Percentiles rank a stretch among this genome's conserved stretches.
Conservation (phyloP, 345 rosid species). For the Leavenworthia alabamica region DNA sequence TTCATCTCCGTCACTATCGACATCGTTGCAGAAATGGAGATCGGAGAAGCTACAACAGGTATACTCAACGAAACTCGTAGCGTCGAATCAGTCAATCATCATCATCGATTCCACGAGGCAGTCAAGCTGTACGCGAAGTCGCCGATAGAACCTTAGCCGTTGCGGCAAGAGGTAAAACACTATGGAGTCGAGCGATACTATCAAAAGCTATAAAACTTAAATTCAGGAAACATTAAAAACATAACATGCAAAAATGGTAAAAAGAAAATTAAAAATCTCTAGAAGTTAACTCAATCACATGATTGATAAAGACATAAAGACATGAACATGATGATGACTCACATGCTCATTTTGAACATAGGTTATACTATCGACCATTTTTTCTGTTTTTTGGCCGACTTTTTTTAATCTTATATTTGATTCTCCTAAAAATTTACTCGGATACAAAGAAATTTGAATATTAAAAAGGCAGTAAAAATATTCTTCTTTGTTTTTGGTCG, state of each 20-base stretch:
- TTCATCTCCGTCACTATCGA: constrained; percentile 14
- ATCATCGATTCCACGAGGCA: constrained; percentile 41
- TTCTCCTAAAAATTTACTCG: not conserved
- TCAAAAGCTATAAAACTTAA: constrained; percentile 64
- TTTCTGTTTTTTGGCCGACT: constrained; percentile 6
- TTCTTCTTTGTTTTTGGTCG: constrained; percentile 25
- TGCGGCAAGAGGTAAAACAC: constrained; percentile 71
- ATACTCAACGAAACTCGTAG: constrained; percentile 73
- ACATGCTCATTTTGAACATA: too few species aligned
- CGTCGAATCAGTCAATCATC: constrained; percentile 34
- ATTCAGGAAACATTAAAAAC: constrained; percentile 68
- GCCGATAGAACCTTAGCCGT: constrained; percentile 69
- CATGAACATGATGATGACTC: too few species aligned
- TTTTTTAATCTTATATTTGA: not conserved
- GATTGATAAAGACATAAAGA: too few species aligned
- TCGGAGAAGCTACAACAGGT: constrained; percentile 72
- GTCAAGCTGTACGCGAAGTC: constrained; percentile 70
- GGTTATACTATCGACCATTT: too few species aligned
- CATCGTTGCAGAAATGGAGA: constrained; percentile 53
- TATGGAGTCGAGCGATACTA: constrained; percentile 94
- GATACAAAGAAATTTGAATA: not conserved
- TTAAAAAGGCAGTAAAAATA: constrained; percentile 2
- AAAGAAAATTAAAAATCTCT: too few species aligned
- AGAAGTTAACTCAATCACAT: too few species aligned
- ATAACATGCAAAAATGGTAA: too few species aligned